Percentiles rank a stretch among this genome's conserved stretches.
Evolutionary conservation across 805 yeast genomes (phyloP).

Genomic region (Tetrapisispora taiwanensis): DNA sequence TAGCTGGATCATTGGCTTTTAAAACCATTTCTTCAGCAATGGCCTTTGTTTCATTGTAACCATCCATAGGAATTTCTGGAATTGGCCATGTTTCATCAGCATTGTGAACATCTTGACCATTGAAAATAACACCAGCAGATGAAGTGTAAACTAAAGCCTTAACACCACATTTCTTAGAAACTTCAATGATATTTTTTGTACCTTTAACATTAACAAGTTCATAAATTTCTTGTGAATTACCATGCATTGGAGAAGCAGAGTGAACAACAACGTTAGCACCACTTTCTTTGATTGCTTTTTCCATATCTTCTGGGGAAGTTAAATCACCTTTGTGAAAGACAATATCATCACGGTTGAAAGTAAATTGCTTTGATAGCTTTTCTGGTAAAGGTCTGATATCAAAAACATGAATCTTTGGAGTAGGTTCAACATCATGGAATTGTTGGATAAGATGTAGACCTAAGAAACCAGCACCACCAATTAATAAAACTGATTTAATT

Average conservation of each 20-base stretch:
- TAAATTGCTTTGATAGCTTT: constrained; percentile 56
- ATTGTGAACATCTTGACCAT: constrained; percentile 85
- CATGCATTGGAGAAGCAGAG: constrained; percentile 95
- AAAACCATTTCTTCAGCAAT: constrained; percentile 77
- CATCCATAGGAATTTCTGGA: constrained; percentile 89
- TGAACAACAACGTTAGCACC: constrained; percentile 76
- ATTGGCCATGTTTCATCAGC: constrained; percentile 94
- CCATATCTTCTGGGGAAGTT: constrained; percentile 62
- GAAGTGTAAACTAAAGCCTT: constrained; percentile 86
- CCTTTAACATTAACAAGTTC: constrained; percentile 88
- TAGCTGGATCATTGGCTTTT: constrained; percentile 51
- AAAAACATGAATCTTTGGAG: constrained; percentile 72
- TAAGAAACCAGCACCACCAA: constrained; percentile 95
- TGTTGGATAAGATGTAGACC: constrained; percentile 88
- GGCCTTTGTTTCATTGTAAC: constrained; percentile 91
- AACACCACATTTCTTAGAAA: constrained; percentile 40
- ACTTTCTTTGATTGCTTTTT: constrained; percentile 46
- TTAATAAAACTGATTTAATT: constrained; percentile 46
- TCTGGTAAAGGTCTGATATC: constrained; percentile 86
- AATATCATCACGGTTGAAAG: constrained; percentile 54
- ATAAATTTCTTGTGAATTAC: constrained; percentile 69
- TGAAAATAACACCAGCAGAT: constrained; percentile 93
- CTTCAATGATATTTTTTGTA: constrained; percentile 61
- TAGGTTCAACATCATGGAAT: constrained; percentile 54
- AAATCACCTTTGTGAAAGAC: constrained; percentile 72